Percentiles rank a stretch among this genome's conserved stretches.
Conservation (phyloP, 345 rosid species). For the Anacardium occidentale region DNA sequence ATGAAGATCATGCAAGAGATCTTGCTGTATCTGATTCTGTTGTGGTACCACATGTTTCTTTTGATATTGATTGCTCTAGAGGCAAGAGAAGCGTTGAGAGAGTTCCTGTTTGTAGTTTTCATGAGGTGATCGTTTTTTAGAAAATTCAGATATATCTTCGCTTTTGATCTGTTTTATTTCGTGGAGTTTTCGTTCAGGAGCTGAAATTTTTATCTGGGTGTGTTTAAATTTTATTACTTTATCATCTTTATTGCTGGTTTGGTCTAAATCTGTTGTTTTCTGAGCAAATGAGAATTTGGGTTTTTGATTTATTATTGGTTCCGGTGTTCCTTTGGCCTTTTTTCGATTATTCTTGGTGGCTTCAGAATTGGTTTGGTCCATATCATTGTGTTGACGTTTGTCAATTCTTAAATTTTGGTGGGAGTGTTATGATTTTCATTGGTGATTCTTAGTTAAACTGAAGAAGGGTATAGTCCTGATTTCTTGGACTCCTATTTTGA, state of each 20-base stretch:
- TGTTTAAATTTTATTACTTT: slow-evolving; percentile 19
- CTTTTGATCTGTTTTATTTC: slow-evolving; percentile 17
- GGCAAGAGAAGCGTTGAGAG: slow-evolving; percentile 44
- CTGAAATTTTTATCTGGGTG: slow-evolving; percentile 14
- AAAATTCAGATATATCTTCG: not conserved
- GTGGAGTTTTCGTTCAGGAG: slow-evolving; percentile 8
- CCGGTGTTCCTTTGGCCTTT: not conserved
- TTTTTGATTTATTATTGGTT: not conserved
- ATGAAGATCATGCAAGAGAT: slow-evolving; percentile 61
- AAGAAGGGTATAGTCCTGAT: not conserved
- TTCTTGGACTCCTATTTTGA: not conserved
- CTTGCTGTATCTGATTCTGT: slow-evolving; percentile 53
- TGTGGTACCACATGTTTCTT: slow-evolving; percentile 55
- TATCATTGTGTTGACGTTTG: not conserved
- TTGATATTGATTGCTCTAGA: slow-evolving; percentile 59
- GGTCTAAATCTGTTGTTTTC: not conserved
- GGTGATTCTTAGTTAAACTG: not conserved
- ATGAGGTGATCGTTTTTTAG: slow-evolving; percentile 49
- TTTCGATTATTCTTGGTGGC: not conserved
- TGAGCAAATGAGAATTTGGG: not conserved
- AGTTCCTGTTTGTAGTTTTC: slow-evolving; percentile 67
- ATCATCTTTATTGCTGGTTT: not conserved
- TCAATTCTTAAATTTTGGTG: slow-evolving; percentile 4
- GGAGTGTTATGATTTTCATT: not conserved
- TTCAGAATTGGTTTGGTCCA: not conserved